Percentiles rank a stretch among this genome's conserved stretches.
phyloP scores from a whole-genome alignment of 2,329 filamentous ascomycete genomes.

The Acephala macrosclerotiorum region DNA sequence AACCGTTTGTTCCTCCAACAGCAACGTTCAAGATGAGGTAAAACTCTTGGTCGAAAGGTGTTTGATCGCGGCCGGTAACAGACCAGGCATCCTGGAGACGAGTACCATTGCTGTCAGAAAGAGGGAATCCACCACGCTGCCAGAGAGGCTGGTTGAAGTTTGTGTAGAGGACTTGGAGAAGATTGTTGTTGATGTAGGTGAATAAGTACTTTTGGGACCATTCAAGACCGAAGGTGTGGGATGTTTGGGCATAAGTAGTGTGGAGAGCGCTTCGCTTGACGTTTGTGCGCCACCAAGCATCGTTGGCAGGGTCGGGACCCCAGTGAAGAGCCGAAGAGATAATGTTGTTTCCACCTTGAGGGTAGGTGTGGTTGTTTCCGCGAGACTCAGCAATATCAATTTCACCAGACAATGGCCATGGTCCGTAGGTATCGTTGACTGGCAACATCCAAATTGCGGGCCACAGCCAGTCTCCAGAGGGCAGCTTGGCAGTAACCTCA shows the following conservation, averaged over 20 bases:
- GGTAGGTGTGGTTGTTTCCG: conserved; percentile 82
- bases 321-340: conserved; percentile 82
- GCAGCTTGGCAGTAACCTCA: conserved; percentile 80
- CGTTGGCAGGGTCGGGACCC: conserved; percentile 75
- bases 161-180: conserved; percentile 82
- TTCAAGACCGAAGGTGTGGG: conserved; percentile 83
- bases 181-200: conserved; percentile 82
- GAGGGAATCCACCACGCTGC: conserved; percentile 72
- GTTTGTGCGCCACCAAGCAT: conserved; percentile 86
- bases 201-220: conserved; percentile 91
- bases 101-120: conserved; percentile 70
- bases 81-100: conserved; percentile 70
- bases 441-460: conserved; percentile 94
- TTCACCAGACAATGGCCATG: conserved; percentile 82
- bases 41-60: conserved; percentile 79
- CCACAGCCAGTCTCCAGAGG: conserved; percentile 86
- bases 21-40: conserved; percentile 80
- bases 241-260: conserved; percentile 72
- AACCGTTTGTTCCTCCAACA: conserved; percentile 81
- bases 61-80: conserved; percentile 63
- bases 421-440: conserved; percentile 72
- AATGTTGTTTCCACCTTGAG: conserved; percentile 82
- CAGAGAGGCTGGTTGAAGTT: conserved; percentile 75
- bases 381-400: conserved; percentile 85
- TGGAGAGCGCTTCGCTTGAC: conserved; percentile 78